A percentile compares a stretch with the other conserved stretches of the same genome.
Evolutionary conservation across 2,329 filamentous ascomycete genomes (phyloP).

Genomic region (Microthyrium microscopicum): DNA sequence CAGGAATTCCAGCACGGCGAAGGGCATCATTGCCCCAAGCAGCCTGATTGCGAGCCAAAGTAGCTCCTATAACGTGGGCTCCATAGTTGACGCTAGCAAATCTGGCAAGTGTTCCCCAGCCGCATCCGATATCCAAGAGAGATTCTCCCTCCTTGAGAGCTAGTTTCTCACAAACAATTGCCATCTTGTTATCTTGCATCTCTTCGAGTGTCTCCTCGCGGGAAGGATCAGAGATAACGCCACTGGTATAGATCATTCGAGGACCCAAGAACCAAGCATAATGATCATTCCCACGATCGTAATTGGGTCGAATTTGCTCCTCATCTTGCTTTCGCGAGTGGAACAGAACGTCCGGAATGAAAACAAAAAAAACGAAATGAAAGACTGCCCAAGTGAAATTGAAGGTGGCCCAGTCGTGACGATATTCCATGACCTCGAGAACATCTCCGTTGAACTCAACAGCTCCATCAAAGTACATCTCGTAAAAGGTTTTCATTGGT

Average conservation of each 20-base stretch:
- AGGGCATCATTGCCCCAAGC: slow-evolving; percentile 90
- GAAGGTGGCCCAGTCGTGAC: slow-evolving; percentile 96
- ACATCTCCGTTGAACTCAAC: slow-evolving; percentile 91
- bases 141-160: slow-evolving; percentile 62
- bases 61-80: slow-evolving; percentile 72
- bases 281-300: slow-evolving; percentile 95
- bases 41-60: slow-evolving; percentile 89
- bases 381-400: slow-evolving; percentile 72
- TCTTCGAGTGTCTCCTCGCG: slow-evolving; percentile 84
- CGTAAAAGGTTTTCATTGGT: slow-evolving; percentile 84
- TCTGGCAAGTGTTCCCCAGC: slow-evolving; percentile 91
- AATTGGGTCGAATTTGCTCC: slow-evolving; percentile 27
- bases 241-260: slow-evolving; percentile 97
- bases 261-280: slow-evolving; percentile 97
- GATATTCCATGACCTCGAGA: slow-evolving; percentile 78
- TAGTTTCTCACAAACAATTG: slow-evolving; percentile 92
- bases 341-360: slow-evolving; percentile 81
- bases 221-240: slow-evolving; percentile 75
- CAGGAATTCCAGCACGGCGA: slow-evolving; percentile 61
- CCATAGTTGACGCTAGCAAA: slow-evolving; percentile 89
- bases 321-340: slow-evolving; percentile 77
- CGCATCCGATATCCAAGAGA: slow-evolving; percentile 89
- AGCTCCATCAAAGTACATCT: slow-evolving; percentile 93
- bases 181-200: slow-evolving; percentile 94
- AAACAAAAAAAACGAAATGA: slow-evolving; percentile 73